Conservation (phyloP, 202 grass and related monocot genomes). For the Miscanthus sacchariflorus region DNA sequence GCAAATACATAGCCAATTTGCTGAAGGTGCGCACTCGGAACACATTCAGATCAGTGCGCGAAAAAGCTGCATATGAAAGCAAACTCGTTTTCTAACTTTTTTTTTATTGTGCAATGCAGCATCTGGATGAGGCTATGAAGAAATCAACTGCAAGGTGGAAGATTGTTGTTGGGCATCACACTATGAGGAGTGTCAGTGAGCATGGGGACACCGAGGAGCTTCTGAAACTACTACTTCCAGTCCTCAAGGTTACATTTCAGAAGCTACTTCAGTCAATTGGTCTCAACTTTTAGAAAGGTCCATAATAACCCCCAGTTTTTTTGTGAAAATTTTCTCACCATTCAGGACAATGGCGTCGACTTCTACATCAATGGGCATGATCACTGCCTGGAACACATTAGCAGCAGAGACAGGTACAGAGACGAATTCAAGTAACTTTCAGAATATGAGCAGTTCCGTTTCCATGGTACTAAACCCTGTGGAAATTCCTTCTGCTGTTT, state of each 20-base stretch:
- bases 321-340: not conserved
- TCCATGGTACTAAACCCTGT: conserved; percentile 15
- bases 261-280: not conserved
- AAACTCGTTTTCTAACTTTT: not conserved
- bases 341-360: conserved; percentile 61
- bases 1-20: conserved; percentile 65
- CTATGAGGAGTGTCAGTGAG: conserved; percentile 90
- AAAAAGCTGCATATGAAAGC: not conserved
- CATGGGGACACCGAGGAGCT: conserved; percentile 92
- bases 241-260: conserved; percentile 70
- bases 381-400: conserved; percentile 96
- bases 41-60: not conserved
- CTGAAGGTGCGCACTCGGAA: conserved; percentile 52
- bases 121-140: conserved; percentile 77
- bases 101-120: conserved; percentile 33
- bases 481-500: not conserved
- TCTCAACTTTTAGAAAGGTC: not conserved
- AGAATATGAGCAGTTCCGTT: not conserved
- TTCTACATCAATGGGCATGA: conserved; percentile 95
- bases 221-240: conserved; percentile 73
- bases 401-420: conserved; percentile 82
- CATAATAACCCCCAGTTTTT: not conserved
- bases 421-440: not conserved
- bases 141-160: conserved; percentile 88
- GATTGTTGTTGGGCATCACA: conserved; percentile 93